Base-by-base conservation (phyloP, 2,329 filamentous ascomycete species). In the Hysterium pulicare region DNA sequence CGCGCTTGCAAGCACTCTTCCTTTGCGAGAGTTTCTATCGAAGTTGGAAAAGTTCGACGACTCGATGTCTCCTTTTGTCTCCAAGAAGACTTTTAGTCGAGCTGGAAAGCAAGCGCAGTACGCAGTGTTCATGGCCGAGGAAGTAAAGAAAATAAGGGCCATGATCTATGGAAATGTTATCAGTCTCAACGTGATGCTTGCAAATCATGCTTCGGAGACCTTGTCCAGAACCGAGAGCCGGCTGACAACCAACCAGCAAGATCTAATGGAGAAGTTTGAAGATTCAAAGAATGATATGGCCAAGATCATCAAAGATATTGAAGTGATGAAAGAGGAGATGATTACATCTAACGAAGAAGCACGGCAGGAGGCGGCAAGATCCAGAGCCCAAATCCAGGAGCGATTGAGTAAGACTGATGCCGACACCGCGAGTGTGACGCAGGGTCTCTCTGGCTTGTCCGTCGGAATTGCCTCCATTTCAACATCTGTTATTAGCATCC, bases 171-270 rank as follows among this genome's bases (percentile, higher is more conserved):
- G 46, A 30, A 59, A 56, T 39, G 42, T 49, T 1, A 34, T 52
- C 22, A 56, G 51, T 26, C 51, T 58, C 38, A 59, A 50, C 41
- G 26, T 57, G 10, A 42, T 55, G 5, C 46, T 58, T 1, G 44
- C 46, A 1, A 46, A 40, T 11, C 53, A 58, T 32, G 38, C 44
- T 17, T 55, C 48, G 47, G 38, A 40, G 16, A 40, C 38, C n/a
- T 21, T 40, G 8, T 40, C 38, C 8, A n/a, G 38, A 4, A 32
- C 23, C 15, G 38, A 40, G 15, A 32, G 31, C n/a, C 6, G 6
- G 7, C 6, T 6, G 7, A 33, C 13, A 8, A 15, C 8, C 6
- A 11, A 33, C 6, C 15, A 33, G 8, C 7, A 33, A 6, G 13
- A 33, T 8, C 31, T 33, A n/a, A 8, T 33, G n/a, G 7, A 33